phyloP scores from a whole-genome alignment of 805 yeast genomes.

The Monosporozyma aerobia region DNA sequence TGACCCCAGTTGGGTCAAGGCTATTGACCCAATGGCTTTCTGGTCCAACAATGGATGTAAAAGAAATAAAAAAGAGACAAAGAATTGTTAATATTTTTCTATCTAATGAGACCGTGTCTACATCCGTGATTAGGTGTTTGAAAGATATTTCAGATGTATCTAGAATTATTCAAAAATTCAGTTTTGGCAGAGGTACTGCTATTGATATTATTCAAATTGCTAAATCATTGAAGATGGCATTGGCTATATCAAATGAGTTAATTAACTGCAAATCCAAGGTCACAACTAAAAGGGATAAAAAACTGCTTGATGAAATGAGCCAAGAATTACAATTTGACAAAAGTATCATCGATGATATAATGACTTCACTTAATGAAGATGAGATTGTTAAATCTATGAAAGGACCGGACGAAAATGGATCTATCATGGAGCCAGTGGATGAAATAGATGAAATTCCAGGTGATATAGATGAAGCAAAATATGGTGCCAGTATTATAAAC shows the following conservation, averaged over 20 bases:
- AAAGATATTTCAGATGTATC: slow-evolving; percentile 47
- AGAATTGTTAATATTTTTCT: slow-evolving; percentile 38
- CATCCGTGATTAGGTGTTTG: slow-evolving; percentile 31
- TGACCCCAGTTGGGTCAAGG: slow-evolving; percentile 74
- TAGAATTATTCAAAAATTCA: slow-evolving; percentile 49
- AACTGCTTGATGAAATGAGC: slow-evolving; percentile 22
- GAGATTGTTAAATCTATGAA: slow-evolving; percentile 17
- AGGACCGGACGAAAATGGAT: neutral
- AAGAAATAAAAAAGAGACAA: slow-evolving; percentile 50
- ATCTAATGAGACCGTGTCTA: slow-evolving; percentile 24
- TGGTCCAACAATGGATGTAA: slow-evolving; percentile 59
- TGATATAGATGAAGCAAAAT: slow-evolving; percentile 4
- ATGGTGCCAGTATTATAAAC: slow-evolving; percentile 26
- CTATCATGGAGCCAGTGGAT: neutral
- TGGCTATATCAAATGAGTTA: slow-evolving; percentile 19
- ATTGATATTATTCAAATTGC: slow-evolving; percentile 39
- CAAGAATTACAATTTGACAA: slow-evolving; percentile 28
- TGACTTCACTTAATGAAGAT: slow-evolving; percentile 34
- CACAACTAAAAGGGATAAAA: slow-evolving; percentile 1
- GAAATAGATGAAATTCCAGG: slow-evolving; percentile 4
- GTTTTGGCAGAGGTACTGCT: slow-evolving; percentile 40
- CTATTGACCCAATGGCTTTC: slow-evolving; percentile 73
- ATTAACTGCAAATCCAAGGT: slow-evolving; percentile 20
- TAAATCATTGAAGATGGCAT: slow-evolving; percentile 27
- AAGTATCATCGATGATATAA: slow-evolving; percentile 36